phyloP scores from a whole-genome alignment of 768 basidiomycete species.

The Suillus discolor region DNA sequence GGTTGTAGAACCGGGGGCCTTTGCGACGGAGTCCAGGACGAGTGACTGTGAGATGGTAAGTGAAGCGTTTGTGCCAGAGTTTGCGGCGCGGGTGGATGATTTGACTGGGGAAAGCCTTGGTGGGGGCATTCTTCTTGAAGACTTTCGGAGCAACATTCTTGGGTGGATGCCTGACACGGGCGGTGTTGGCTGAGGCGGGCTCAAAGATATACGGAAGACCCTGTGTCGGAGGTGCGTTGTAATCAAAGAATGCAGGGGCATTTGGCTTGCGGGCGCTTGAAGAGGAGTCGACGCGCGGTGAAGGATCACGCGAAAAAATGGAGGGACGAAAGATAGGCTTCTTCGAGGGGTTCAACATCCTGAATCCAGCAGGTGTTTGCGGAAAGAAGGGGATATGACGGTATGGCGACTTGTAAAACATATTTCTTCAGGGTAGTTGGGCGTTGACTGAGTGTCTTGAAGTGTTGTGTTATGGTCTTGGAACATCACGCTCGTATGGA shows the following conservation, averaged over 20 bases:
- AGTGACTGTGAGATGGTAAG: constrained; percentile 9
- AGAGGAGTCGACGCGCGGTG: constrained; percentile 20
- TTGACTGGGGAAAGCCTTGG: background rate
- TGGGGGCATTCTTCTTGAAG: background rate
- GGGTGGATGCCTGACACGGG: background rate
- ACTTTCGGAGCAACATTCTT: background rate
- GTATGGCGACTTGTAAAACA: constrained; percentile 21
- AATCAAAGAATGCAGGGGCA: background rate
- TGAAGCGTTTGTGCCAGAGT: constrained; percentile 20
- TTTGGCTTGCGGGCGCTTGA: constrained; percentile 1
- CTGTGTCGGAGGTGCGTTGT: constrained; percentile 15
- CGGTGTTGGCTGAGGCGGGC: background rate
- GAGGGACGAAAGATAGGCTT: constrained; percentile 16
- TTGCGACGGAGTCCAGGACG: constrained; percentile 10
- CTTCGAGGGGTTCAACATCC: constrained; percentile 18
- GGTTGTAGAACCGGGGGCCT: constrained; percentile 4
- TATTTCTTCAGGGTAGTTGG: constrained; percentile 8
- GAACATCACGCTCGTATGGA: background rate
- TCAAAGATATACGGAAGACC: constrained; percentile 12
- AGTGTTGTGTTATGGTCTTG: background rate
- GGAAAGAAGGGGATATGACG: constrained; percentile 16
- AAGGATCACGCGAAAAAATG: constrained; percentile 9
- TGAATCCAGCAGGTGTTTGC: constrained; percentile 29
- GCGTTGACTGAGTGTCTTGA: background rate
- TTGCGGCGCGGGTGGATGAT: constrained; percentile 15